These are phyloP conservation scores for Coniophora puteana DNA, from an alignment of 1,284 basidiomycete genomes.

Conservation along the genomic window DNA sequence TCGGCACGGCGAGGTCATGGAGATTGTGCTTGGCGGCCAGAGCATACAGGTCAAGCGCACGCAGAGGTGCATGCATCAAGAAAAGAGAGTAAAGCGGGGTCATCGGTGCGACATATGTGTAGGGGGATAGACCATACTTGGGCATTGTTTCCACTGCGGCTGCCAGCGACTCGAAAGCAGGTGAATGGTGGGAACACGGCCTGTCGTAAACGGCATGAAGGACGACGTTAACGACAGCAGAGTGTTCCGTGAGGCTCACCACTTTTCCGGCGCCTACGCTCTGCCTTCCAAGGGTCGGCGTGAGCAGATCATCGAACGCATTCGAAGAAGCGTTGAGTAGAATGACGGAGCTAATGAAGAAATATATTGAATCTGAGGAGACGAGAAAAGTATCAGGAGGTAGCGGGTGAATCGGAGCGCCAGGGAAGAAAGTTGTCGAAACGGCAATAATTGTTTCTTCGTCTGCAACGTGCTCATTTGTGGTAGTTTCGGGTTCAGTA, in stretches of 20 bases:
- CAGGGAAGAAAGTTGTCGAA: too few relatives aligned
- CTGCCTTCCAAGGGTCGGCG: too few relatives aligned
- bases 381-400: too few relatives aligned
- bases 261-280: too few relatives aligned
- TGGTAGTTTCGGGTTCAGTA: constrained; percentile 47
- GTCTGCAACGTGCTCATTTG: constrained; percentile 35
- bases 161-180: not conserved
- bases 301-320: too few relatives aligned
- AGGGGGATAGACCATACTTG: not conserved
- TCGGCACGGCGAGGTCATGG: constrained; percentile 5
- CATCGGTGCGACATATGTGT: not conserved
- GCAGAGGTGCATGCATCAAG: constrained; percentile 3
- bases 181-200: not conserved
- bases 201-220: not conserved
- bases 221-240: not conserved
- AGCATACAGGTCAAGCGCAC: constrained; percentile 8
- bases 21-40: constrained; percentile 7
- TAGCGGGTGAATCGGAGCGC: too few relatives aligned
- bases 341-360: too few relatives aligned
- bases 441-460: too few relatives aligned
- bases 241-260: not conserved
- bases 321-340: too few relatives aligned
- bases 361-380: too few relatives aligned
- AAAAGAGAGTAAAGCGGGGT: not conserved
- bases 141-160: not conserved